These are phyloP conservation scores for Stipa capillata DNA, from an alignment of 176 grass and related monocot species.

Conservation along the genomic window DNA sequence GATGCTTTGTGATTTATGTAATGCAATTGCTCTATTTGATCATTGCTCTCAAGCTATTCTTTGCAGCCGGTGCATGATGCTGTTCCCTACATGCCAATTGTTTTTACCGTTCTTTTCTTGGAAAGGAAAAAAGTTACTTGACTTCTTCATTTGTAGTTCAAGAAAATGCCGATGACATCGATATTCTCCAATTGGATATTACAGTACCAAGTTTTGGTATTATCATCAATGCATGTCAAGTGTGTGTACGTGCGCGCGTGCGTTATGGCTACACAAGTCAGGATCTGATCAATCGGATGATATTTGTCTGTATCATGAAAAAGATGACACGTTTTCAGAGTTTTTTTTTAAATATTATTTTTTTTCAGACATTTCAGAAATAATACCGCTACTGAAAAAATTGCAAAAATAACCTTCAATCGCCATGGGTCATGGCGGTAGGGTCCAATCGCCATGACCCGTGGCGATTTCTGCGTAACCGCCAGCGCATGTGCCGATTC, in stretches of 20 bases:
- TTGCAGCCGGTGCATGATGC: background rate
- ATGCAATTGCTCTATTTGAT: background rate
- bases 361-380: too few species aligned
- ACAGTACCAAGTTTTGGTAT: background rate
- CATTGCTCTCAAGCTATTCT: background rate
- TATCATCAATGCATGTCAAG: background rate
- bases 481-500: too few species aligned
- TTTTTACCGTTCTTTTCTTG: background rate
- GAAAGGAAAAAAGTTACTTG: background rate
- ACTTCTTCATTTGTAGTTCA: background rate
- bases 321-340: slow-evolving; percentile 80
- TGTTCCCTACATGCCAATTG: background rate
- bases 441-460: too few species aligned
- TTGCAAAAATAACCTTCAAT: too few species aligned
- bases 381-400: too few species aligned
- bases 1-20: background rate
- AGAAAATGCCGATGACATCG: background rate
- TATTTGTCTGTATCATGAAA: slow-evolving; percentile 79
- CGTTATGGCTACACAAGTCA: slow-evolving; percentile 81
- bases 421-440: too few species aligned
- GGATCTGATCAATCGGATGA: slow-evolving; percentile 66
- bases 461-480: too few species aligned
- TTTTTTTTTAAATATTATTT: too few species aligned
- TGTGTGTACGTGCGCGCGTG: background rate
- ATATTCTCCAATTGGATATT: background rate